These are phyloP conservation scores for Chaetoceros tenuissimus DNA, from an alignment of 108 stramenopile species.

Conservation along the genomic window DNA sequence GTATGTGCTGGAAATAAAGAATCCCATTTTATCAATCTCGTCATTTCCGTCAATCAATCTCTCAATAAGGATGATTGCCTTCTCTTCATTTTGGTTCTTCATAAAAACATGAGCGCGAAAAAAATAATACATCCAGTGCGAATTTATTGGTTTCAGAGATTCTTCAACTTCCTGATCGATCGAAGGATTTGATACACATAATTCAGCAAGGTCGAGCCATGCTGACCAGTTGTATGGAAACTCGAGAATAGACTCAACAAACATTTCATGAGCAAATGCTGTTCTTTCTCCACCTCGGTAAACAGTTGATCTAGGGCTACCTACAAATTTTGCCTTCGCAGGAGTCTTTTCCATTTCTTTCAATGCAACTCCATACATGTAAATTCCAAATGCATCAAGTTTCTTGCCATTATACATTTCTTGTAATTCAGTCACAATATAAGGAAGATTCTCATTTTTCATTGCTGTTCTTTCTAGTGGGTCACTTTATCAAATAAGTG, in stretches of 20 bases:
- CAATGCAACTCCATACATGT: conserved; percentile 78
- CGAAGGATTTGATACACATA: conserved; percentile 44
- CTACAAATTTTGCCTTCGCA: conserved; percentile 9
- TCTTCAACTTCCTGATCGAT: conserved; percentile 58
- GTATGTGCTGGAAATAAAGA: conserved; percentile 68
- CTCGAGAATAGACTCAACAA: conserved; percentile 56
- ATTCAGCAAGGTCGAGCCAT: conserved; percentile 88
- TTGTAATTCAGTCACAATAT: conserved; percentile 68
- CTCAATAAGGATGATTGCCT: conserved; percentile 55
- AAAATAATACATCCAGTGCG: conserved; percentile 85
- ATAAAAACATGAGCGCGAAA: conserved; percentile 86
- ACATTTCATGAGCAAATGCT: conserved; percentile 44
- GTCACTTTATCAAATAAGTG: conserved; percentile 9
- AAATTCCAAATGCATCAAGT: conserved; percentile 88
- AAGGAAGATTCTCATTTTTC: conserved; percentile 44
- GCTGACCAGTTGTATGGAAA: conserved; percentile 95
- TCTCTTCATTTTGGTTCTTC: conserved; percentile 82
- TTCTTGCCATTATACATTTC: conserved; percentile 11
- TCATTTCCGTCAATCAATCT: conserved; percentile 45
- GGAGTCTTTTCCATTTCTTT: conserved; percentile 24
- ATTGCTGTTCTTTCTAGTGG: conserved; percentile 15
- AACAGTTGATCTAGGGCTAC: not conserved
- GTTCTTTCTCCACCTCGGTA: not conserved
- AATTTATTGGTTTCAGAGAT: conserved; percentile 27
- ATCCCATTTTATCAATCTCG: conserved; percentile 20